Base-by-base conservation (phyloP, 2,329 filamentous ascomycete genomes). In the Curvularia sp. region DNA sequence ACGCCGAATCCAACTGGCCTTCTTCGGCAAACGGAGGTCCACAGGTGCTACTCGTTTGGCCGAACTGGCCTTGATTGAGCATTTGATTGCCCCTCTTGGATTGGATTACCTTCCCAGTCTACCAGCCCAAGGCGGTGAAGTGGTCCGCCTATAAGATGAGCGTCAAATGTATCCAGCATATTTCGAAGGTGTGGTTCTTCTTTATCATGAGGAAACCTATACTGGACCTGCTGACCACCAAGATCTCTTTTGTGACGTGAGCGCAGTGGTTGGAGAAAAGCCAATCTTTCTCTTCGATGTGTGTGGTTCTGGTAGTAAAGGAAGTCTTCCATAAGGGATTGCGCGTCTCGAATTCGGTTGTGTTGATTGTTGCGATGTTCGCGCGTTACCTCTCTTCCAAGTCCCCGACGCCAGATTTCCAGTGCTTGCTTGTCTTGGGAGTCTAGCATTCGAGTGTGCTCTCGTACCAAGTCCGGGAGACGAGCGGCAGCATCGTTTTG, bases 21-120 rank as follows among this genome's bases (percentile, higher is more conserved):
- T 9, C 23, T 27, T 23, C 36, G 48, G 8, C 7, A 28, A 8
- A n/a, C 36, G 3, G 48, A 36, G 15, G 36, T 41, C 48, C 48
- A 50, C 9, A 50, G n/a, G 32, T 32, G 48, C 27, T 42, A 23
- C 18, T 50, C 48, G 6, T 50, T 50, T 10, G 38, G 38, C 19
- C 25, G 48, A 9, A 42, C 18, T 21, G 13, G 34, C 3, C 4
- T 27, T 10, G 6, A 6, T 13, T 3, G 5, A 19, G 10, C 6
- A n/a, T 6, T 36, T 50, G n/a, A 9, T 21, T n/a, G 13, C 13
- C 5, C 5, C 3, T n/a, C 34, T 13, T 3, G 6, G 6, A 42
- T n/a, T 12, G 10, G 6, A 1, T 21, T n/a, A 2, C 48, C 48
- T 1, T 10, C 25, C 48, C 48, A 50, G 13, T 50, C 25, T 15